Conservation (phyloP, 2,329 filamentous ascomycete genomes). For the Blastomyces silverae region DNA sequence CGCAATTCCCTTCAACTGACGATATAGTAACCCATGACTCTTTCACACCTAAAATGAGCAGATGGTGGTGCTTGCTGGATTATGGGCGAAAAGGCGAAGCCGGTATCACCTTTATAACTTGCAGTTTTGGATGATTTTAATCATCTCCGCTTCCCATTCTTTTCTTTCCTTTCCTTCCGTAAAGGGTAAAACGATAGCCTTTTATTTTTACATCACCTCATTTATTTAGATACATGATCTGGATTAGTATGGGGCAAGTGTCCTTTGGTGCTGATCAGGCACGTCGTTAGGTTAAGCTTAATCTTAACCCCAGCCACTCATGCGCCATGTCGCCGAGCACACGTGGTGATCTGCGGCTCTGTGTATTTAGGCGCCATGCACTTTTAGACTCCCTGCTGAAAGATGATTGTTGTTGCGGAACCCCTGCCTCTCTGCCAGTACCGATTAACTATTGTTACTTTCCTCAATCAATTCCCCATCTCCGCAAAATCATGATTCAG, state of each 20-base stretch:
- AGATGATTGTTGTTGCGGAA: not conserved
- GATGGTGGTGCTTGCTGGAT: not conserved
- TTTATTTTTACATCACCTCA: not conserved
- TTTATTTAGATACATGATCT: not conserved
- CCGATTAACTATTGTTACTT: no score
- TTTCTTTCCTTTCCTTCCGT: no score
- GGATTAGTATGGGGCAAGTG: no score
- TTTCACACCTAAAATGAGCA: not conserved
- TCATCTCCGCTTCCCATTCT: no score
- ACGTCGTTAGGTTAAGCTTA: slow-evolving; percentile 1
- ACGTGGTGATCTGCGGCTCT: not conserved
- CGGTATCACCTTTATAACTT: no score
- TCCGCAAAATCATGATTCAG: not conserved
- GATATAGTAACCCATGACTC: not conserved
- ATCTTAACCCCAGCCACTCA: not conserved
- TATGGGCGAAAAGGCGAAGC: not conserved
- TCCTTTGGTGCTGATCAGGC: not conserved
- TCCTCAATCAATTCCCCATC: no score
- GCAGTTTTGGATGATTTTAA: no score
- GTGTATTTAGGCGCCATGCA: no score
- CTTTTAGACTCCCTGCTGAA: no score
- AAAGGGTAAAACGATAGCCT: no score
- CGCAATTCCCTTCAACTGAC: not conserved
- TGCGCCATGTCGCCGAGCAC: not conserved
- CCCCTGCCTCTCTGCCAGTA: no score